These are phyloP conservation scores for Pseudomassariella vexata DNA, from an alignment of 2,329 filamentous ascomycete genomes.

Conservation along the genomic window DNA sequence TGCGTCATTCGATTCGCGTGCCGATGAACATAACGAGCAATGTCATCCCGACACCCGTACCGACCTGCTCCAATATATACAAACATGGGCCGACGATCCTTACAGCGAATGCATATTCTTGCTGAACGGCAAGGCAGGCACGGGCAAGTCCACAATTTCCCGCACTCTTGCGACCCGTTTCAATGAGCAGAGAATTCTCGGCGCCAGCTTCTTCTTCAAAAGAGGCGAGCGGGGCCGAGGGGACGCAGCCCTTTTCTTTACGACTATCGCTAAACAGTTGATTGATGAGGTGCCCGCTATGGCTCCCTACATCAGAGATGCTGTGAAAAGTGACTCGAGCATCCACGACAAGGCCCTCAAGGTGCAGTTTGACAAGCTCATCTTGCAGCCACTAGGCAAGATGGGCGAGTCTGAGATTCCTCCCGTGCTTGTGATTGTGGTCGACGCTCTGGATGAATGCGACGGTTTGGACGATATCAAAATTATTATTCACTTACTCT, in stretches of 20 bases:
- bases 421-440: slow-evolving; percentile 20
- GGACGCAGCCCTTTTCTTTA: slow-evolving; percentile 4
- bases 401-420: too few relatives aligned
- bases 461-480: slow-evolving; percentile 19
- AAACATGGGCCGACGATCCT: slow-evolving; percentile 4
- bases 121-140: slow-evolving; percentile 6
- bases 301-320: slow-evolving; percentile 22
- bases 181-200: slow-evolving; percentile 3
- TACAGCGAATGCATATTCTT: slow-evolving; percentile 2
- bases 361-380: slow-evolving; percentile 36
- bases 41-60: slow-evolving; percentile 25
- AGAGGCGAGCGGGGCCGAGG: slow-evolving; percentile 8
- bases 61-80: slow-evolving; percentile 23
- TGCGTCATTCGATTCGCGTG: slow-evolving; percentile 27
- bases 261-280: slow-evolving; percentile 6
- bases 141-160: slow-evolving; percentile 7
- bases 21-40: slow-evolving; percentile 23
- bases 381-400: slow-evolving; percentile 30
- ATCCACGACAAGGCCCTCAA: slow-evolving; percentile 24
- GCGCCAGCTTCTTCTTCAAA: slow-evolving; percentile 10
- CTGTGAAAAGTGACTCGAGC: too few relatives aligned
- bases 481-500: slow-evolving; percentile 20
- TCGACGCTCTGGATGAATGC: slow-evolving; percentile 29
- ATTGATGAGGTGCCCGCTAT: neutral
- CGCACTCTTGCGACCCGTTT: slow-evolving; percentile 4